Conservation (phyloP, 257 asterid genomes). For the Cinchona pubescens region DNA sequence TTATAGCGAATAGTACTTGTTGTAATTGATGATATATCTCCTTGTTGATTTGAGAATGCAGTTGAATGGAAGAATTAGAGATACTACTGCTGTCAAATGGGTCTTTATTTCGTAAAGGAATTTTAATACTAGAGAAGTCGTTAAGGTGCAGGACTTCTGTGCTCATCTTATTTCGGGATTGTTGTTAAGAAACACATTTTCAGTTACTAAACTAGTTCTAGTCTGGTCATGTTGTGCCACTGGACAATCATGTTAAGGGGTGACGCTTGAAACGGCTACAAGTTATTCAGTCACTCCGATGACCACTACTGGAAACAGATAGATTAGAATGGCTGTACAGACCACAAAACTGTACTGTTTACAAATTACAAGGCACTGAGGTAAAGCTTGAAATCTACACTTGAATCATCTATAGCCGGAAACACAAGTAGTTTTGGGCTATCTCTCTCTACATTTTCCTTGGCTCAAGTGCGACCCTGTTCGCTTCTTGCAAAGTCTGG, state of each 20-base stretch:
- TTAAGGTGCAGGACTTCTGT: not conserved
- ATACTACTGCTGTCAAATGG: not conserved
- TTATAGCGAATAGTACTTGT: no score
- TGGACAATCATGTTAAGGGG: not conserved
- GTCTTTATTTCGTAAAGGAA: not conserved
- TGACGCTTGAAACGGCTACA: no score
- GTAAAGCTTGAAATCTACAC: not conserved
- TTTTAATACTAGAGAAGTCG: not conserved
- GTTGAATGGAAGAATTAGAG: not conserved
- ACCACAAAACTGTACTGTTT: no score
- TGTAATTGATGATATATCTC: no score
- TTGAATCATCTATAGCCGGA: not conserved
- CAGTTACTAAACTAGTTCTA: not conserved
- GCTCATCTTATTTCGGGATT: not conserved
- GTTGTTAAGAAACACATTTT: not conserved
- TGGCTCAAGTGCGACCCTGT: slow-evolving; percentile 24
- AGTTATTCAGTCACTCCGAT: no score
- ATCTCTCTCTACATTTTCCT: slow-evolving; percentile 28
- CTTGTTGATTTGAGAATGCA: not conserved
- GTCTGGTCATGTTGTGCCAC: not conserved
- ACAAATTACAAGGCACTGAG: no score
- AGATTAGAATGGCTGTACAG: no score
- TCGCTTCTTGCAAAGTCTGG: slow-evolving; percentile 16
- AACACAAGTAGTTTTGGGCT: not conserved
- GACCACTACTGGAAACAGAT: no score